Conservation (phyloP, 2,329 filamentous ascomycete genomes). For the Ascosphaera apis region DNA sequence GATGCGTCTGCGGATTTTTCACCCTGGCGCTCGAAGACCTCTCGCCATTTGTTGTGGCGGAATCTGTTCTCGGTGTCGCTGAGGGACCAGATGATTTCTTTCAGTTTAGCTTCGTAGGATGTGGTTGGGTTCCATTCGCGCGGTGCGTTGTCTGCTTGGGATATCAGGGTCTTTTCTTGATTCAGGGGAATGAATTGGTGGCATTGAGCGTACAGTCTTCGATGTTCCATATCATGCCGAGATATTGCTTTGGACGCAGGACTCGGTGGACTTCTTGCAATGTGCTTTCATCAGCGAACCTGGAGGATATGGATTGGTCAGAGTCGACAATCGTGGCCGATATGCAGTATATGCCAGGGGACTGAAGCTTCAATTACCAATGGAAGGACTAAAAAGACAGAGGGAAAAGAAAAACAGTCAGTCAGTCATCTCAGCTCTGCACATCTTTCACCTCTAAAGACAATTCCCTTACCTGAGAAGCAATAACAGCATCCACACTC, state of each 20-base stretch:
- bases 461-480: slow-evolving; percentile 37
- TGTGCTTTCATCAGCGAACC: slow-evolving; percentile 43
- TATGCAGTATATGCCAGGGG: slow-evolving; percentile 26
- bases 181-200: slow-evolving; percentile 3
- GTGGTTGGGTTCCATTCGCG: slow-evolving; percentile 30
- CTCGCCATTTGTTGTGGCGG: slow-evolving; percentile 39
- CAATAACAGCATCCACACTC: slow-evolving; percentile 42
- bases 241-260: slow-evolving; percentile 33
- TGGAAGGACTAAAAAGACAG: neutral
- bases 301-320: slow-evolving; percentile 10
- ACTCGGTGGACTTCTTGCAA: slow-evolving; percentile 45
- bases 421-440: no score
- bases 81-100: slow-evolving; percentile 32
- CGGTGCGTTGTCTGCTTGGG: slow-evolving; percentile 37
- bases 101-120: slow-evolving; percentile 38
- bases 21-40: slow-evolving; percentile 38
- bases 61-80: slow-evolving; percentile 41
- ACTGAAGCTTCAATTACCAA: slow-evolving; percentile 13
- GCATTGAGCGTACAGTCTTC: slow-evolving; percentile 36
- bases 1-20: slow-evolving; percentile 10
- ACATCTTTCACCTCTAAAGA: neutral
- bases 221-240: slow-evolving; percentile 52
- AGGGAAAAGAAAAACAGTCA: slow-evolving; percentile 2
- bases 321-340: neutral
- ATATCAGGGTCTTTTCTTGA: slow-evolving; percentile 1